Percentiles rank a stretch among this genome's conserved stretches.
phyloP scores from a whole-genome alignment of 2,329 filamentous ascomycete genomes.

The Colletotrichum spinosum region DNA sequence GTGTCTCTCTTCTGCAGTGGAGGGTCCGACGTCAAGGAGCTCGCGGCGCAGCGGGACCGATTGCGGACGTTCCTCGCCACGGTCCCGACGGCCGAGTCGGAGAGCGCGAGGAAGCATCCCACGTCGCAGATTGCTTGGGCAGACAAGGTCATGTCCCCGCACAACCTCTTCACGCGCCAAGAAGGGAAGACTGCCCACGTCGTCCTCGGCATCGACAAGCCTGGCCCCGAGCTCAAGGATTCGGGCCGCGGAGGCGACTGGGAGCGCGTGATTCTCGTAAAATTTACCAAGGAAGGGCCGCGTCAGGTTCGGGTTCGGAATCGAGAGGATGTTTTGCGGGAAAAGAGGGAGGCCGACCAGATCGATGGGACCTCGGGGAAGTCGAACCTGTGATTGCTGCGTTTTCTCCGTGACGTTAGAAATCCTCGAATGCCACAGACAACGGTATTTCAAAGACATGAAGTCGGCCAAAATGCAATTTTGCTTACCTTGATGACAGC shows the following conservation, averaged over 20 bases:
- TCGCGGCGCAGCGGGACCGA: conserved; percentile 59
- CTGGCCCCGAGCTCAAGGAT: conserved; percentile 65
- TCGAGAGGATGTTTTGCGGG: conserved; percentile 61
- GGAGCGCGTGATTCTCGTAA: conserved; percentile 69
- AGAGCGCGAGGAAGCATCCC: conserved; percentile 51
- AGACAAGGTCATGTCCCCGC: conserved; percentile 72
- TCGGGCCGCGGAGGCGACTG: conserved; percentile 65
- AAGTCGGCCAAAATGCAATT: rapidly evolving
- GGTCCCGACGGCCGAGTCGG: conserved; percentile 55
- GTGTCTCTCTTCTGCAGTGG: conserved; percentile 64
- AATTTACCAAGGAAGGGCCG: conserved; percentile 63
- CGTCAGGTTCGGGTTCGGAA: conserved; percentile 63
- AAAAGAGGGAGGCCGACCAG: conserved; percentile 51
- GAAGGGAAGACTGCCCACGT: conserved; percentile 54
- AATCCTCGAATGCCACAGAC: neutral
- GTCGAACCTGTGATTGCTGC: conserved; percentile 15
- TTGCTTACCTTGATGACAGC: neutral
- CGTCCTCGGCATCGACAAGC: conserved; percentile 68
- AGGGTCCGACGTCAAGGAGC: conserved; percentile 49
- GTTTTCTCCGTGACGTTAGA: neutral
- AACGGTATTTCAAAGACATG: neutral
- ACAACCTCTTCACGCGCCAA: conserved; percentile 56
- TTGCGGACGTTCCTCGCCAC: conserved; percentile 66
- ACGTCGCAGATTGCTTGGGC: conserved; percentile 65
- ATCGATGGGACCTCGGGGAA: conserved; percentile 16